These are phyloP conservation scores for Nymphaea thermarum DNA, from an alignment of 164 flowering plant species.

Conservation along the genomic window DNA sequence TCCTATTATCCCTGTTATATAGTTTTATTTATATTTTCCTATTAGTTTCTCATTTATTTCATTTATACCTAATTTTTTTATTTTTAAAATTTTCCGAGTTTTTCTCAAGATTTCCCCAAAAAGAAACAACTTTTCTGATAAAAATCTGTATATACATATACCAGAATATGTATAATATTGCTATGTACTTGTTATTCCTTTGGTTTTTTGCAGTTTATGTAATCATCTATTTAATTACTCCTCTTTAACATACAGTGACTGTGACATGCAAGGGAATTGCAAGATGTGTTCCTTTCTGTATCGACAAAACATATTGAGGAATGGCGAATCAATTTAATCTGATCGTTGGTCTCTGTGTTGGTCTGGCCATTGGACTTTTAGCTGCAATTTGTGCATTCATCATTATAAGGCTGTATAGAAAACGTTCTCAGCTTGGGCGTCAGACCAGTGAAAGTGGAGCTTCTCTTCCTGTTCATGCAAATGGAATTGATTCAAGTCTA, in stretches of 20 bases:
- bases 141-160: too few relatives aligned
- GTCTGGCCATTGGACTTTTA: slow-evolving; percentile 64
- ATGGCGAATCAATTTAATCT: slow-evolving; percentile 50
- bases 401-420: slow-evolving; percentile 57
- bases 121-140: too few relatives aligned
- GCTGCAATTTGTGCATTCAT: slow-evolving; percentile 46
- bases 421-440: slow-evolving; percentile 24
- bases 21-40: too few relatives aligned
- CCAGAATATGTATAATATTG: background rate
- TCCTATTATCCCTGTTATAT: too few relatives aligned
- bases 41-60: too few relatives aligned
- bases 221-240: background rate
- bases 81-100: too few relatives aligned
- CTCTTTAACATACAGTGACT: background rate
- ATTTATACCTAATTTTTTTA: too few relatives aligned
- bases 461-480: slow-evolving; percentile 53
- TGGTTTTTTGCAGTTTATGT: background rate
- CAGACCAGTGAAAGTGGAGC: slow-evolving; percentile 30
- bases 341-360: slow-evolving; percentile 63
- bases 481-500: slow-evolving; percentile 64
- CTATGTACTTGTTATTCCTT: background rate
- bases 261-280: slow-evolving; percentile 8
- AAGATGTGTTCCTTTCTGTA: slow-evolving; percentile 38
- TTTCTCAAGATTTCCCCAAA: too few relatives aligned
- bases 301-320: slow-evolving; percentile 18